Evolutionary conservation across 169 alveolate genomes (phyloP), one percentile per base, ranked within the genome.

Genomic region (Fabrea salina): DNA sequence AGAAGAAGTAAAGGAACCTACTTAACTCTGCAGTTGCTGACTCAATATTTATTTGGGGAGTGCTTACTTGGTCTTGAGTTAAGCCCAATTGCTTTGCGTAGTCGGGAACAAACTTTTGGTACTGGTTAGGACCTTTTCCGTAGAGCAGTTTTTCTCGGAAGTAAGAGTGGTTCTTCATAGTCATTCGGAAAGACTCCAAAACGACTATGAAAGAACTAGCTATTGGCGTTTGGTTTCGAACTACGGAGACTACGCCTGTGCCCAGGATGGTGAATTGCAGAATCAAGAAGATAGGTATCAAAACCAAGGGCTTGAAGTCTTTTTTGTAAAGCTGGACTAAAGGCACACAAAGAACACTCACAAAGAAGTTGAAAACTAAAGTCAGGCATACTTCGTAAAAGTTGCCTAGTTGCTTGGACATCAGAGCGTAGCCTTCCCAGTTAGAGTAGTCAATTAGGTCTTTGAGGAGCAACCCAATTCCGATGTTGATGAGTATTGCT

Each of bases 131-230:
- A 25, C 67, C 71, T 4, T 75, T 76, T 4, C 89, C 88, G 78
- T 86, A 78, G 7, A 89, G 40, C 30, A 89, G 50, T 59, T 89
- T 89, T 41, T 89, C 89, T 64, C 94, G 78, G 61, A 83, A 72
- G 80, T 89, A 89, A 59, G 94, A 82, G 70, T 89, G 91, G 56
- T 80, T 82, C 61, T 89, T 89, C 90, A 89, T 83, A 5, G 75
- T 64, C 53, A 76, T 54, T 70, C 94, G 58, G 2, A 88, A 87
- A 84, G 79, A 82, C 74, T 89, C 94, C 54, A 83, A 64, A 32
- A 56, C 40, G 4, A 25, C 67, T 1, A 56, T 35, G 27, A 56
- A n/a, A 56, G 39, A 19, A 35, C 33, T 56, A 11, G 67, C 67
- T 13, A 56, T 56, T 16, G 67, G 67, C 30, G 30, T 2, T 35